These are phyloP conservation scores for Scheffersomyces coipomensis DNA, from an alignment of 805 yeast genomes.

Conservation along the genomic window DNA sequence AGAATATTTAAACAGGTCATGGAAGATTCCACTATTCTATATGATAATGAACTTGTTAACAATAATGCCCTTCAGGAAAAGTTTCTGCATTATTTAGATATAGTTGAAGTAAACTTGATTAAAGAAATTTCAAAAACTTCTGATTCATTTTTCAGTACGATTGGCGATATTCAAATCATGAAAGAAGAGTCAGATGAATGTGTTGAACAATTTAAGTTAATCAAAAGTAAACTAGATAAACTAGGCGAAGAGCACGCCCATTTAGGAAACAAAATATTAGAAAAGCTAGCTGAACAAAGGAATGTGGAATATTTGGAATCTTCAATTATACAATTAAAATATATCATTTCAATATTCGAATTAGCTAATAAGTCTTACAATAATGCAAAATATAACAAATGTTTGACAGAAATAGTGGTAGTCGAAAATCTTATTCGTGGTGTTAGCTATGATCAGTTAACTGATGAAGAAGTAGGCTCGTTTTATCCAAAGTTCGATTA, in stretches of 20 bases:
- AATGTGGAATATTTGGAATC: slow-evolving; percentile 66
- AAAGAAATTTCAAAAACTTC: slow-evolving; percentile 84
- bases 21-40: slow-evolving; percentile 47
- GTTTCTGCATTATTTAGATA: slow-evolving; percentile 78
- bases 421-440: slow-evolving; percentile 54
- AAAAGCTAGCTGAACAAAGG: slow-evolving; percentile 49
- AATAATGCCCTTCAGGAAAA: slow-evolving; percentile 68
- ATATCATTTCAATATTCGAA: slow-evolving; percentile 26
- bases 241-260: slow-evolving; percentile 51
- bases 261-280: slow-evolving; percentile 49
- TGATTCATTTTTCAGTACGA: slow-evolving; percentile 77
- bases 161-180: slow-evolving; percentile 72
- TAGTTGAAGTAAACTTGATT: slow-evolving; percentile 77
- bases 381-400: slow-evolving; percentile 46
- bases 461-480: slow-evolving; percentile 12
- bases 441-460: slow-evolving; percentile 11
- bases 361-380: slow-evolving; percentile 41
- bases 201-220: slow-evolving; percentile 41
- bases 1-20: slow-evolving; percentile 75
- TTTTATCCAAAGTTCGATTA: slow-evolving; percentile 21
- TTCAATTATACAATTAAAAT: slow-evolving; percentile 51
- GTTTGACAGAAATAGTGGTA: slow-evolving; percentile 57
- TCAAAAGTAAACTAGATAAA: slow-evolving; percentile 45
- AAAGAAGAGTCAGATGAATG: slow-evolving; percentile 54
- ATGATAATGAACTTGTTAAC: slow-evolving; percentile 40